phyloP scores from a whole-genome alignment of 768 basidiomycete genomes.

The Trametopsis cervina region DNA sequence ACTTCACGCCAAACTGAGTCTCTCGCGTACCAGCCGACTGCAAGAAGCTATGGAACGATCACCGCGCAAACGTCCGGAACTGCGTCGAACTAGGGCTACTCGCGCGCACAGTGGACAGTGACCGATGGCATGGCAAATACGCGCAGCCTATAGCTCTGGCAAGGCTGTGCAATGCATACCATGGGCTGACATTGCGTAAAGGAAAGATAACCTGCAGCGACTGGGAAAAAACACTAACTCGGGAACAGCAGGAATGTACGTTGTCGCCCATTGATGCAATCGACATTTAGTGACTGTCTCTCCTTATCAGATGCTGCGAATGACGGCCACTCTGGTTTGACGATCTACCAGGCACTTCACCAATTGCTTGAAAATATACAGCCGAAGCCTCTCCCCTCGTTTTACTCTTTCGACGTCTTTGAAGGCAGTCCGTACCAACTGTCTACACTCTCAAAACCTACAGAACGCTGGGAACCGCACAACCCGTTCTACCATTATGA shows the following conservation, averaged over 20 bases:
- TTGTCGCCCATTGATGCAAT: too few relatives aligned
- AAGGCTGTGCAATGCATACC: constrained; percentile 56
- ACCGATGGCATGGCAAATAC: constrained; percentile 68
- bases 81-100: constrained; percentile 69
- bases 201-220: constrained; percentile 56
- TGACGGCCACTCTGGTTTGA: constrained; percentile 61
- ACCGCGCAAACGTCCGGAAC: constrained; percentile 35
- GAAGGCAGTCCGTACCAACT: constrained; percentile 39
- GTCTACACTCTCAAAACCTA: constrained; percentile 12
- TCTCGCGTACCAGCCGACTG: constrained; percentile 55
- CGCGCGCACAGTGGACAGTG: constrained; percentile 63
- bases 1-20: background rate
- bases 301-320: constrained; percentile 72
- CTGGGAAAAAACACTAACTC: too few relatives aligned
- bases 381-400: constrained; percentile 29
- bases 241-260: too few relatives aligned
- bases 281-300: too few relatives aligned
- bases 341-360: constrained; percentile 41
- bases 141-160: constrained; percentile 53
- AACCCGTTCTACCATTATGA: constrained; percentile 73
- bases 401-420: constrained; percentile 52
- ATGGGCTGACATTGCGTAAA: constrained; percentile 45
- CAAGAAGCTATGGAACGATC: constrained; percentile 50
- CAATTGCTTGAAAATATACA: constrained; percentile 34
- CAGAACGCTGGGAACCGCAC: constrained; percentile 39